These are phyloP conservation scores for Hirschioporus abietinus DNA, from an alignment of 768 basidiomycete species.

Conservation along the genomic window DNA sequence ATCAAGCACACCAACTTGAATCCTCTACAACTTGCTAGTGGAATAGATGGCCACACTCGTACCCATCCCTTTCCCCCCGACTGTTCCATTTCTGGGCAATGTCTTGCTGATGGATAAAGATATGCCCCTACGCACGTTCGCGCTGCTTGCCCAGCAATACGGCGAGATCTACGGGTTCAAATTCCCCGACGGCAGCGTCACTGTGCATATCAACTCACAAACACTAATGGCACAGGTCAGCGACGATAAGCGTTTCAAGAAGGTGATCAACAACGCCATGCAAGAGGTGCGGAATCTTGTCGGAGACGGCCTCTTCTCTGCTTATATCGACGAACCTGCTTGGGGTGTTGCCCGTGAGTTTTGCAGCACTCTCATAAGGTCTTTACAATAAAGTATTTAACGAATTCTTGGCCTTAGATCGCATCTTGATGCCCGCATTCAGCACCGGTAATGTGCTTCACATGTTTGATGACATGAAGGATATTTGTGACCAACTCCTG, in stretches of 20 bases:
- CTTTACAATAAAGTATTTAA: background rate
- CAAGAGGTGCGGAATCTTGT: constrained; percentile 30
- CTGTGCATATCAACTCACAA: constrained; percentile 28
- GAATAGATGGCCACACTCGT: constrained; percentile 13
- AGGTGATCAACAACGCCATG: constrained; percentile 30
- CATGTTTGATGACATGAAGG: constrained; percentile 46
- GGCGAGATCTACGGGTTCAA: constrained; percentile 36
- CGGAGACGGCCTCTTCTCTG: constrained; percentile 41
- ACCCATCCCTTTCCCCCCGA: constrained; percentile 37
- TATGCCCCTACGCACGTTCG: constrained; percentile 30
- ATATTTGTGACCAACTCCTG: constrained; percentile 38
- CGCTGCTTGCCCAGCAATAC: constrained; percentile 33
- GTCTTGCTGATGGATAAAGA: constrained; percentile 29
- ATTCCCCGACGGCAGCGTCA: constrained; percentile 5
- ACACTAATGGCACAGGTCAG: constrained; percentile 36
- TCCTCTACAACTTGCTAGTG: background rate
- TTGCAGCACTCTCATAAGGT: background rate
- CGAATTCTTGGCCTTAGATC: constrained; percentile 19
- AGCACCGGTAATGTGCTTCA: constrained; percentile 36
- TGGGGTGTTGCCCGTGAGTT: constrained; percentile 43
- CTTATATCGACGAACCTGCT: constrained; percentile 38
- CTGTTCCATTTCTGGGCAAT: constrained; percentile 39
- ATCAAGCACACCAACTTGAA: background rate
- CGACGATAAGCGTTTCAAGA: constrained; percentile 38
- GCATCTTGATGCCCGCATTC: constrained; percentile 37